A percentile compares a stretch with the other conserved stretches of the same genome.
Evolutionary conservation across 1,139 yeast species (phyloP).

Genomic region (Saccharomyces hybrid): DNA sequence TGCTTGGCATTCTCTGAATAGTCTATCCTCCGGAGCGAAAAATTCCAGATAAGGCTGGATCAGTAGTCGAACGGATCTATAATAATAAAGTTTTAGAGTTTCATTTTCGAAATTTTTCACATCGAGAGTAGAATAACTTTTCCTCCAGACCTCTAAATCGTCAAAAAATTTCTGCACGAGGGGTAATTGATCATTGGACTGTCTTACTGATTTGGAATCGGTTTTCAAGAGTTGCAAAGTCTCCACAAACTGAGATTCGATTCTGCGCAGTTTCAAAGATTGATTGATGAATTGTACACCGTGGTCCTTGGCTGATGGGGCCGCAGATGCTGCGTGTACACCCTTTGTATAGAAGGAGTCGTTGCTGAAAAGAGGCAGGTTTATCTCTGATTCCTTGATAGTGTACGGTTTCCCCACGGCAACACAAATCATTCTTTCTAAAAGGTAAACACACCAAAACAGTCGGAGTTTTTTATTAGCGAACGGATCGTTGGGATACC

Average conservation of each 20-base stretch:
- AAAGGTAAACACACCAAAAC: conserved; percentile 51
- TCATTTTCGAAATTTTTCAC: conserved; percentile 43
- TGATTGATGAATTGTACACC: conserved; percentile 46
- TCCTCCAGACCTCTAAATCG: conserved; percentile 45
- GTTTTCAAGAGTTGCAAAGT: conserved; percentile 35
- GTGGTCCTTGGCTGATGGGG: conserved; percentile 8
- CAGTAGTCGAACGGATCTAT: conserved; percentile 47
- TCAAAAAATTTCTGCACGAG: conserved; percentile 41
- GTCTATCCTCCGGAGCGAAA: conserved; percentile 47
- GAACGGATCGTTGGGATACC: conserved; percentile 31
- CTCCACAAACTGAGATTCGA: conserved; percentile 51
- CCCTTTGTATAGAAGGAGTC: conserved; percentile 21
- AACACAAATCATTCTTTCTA: conserved; percentile 50
- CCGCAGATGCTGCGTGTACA: conserved; percentile 4
- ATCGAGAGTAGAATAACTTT: conserved; percentile 34
- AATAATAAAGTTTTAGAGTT: conserved; percentile 46
- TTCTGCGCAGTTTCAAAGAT: conserved; percentile 43
- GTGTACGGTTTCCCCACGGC: conserved; percentile 50
- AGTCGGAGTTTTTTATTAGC: conserved; percentile 40
- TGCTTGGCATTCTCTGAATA: conserved; percentile 53
- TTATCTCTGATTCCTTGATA: conserved; percentile 40
- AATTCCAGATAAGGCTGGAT: conserved; percentile 53
- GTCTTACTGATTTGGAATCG: conserved; percentile 15
- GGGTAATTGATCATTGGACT: conserved; percentile 33
- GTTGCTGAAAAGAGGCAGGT: conserved; percentile 41